These are phyloP conservation scores for Malassezia equina DNA, from an alignment of 1,284 basidiomycete species.

Conservation along the genomic window DNA sequence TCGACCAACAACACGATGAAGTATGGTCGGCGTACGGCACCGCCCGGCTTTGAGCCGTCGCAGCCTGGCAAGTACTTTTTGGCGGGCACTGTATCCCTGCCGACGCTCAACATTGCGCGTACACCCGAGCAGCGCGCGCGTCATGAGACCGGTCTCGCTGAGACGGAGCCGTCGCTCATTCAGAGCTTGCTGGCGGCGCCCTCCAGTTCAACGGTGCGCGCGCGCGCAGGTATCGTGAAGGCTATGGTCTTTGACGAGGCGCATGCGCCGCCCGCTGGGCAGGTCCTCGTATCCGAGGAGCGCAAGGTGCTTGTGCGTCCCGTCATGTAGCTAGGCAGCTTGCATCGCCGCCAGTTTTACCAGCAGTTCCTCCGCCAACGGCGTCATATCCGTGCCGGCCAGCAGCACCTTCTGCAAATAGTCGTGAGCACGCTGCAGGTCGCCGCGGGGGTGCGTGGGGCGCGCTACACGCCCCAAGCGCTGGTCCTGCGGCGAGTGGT, in stretches of 20 bases:
- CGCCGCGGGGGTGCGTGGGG: slow-evolving; percentile 18
- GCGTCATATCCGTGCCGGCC: slow-evolving; percentile 37
- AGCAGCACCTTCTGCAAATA: slow-evolving; percentile 43
- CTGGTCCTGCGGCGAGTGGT: slow-evolving; percentile 11
- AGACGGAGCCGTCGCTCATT: slow-evolving; percentile 19
- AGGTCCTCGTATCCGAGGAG: slow-evolving; percentile 16
- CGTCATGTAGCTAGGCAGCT: slow-evolving; percentile 19
- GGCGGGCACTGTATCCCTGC: slow-evolving; percentile 16
- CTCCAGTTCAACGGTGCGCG: slow-evolving; percentile 13
- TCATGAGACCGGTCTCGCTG: slow-evolving; percentile 21
- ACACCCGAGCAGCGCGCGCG: slow-evolving; percentile 21
- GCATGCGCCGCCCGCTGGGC: slow-evolving; percentile 10
- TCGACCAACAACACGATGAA: slow-evolving; percentile 9
- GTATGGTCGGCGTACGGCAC: slow-evolving; percentile 11
- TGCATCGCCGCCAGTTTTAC: slow-evolving; percentile 35
- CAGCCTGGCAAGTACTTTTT: slow-evolving; percentile 19
- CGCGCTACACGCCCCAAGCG: slow-evolving; percentile 2
- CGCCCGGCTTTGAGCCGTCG: slow-evolving; percentile 15
- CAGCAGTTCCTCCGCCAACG: slow-evolving; percentile 38
- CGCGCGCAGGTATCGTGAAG: slow-evolving; percentile 18
- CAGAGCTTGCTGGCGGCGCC: slow-evolving; percentile 15
- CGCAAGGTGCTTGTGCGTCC: slow-evolving; percentile 17
- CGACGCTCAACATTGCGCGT: slow-evolving; percentile 22
- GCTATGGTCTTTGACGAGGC: slow-evolving; percentile 3
- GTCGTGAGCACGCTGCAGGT: slow-evolving; percentile 36